Percentiles rank a stretch among this genome's conserved stretches.
These are phyloP conservation scores for Fennellomyces sp. DNA, from an alignment of 371 early-diverging fungal genomes.

Conservation along the genomic window DNA sequence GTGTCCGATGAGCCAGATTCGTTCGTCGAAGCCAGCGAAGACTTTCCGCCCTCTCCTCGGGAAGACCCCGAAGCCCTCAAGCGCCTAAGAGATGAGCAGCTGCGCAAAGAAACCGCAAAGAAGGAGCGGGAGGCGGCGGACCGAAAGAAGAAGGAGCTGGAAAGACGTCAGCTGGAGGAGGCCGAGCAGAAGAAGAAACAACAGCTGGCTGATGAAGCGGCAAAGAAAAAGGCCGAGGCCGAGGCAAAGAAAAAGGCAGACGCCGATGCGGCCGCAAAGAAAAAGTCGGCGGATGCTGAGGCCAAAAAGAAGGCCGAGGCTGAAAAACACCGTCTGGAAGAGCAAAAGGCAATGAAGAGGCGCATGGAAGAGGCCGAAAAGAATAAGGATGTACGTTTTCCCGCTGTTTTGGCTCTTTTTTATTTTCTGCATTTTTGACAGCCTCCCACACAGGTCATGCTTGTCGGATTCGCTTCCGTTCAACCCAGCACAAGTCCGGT, in stretches of 20 bases:
- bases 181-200: slow-evolving; percentile 14
- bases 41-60: slow-evolving; percentile 16
- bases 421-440: neutral
- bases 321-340: slow-evolving; percentile 8
- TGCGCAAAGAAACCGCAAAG: too few species aligned
- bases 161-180: neutral
- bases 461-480: slow-evolving; percentile 14
- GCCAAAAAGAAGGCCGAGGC: slow-evolving; percentile 8
- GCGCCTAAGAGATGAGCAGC: too few species aligned
- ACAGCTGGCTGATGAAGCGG: slow-evolving; percentile 8
- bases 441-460: slow-evolving; percentile 4
- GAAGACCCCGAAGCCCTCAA: neutral
- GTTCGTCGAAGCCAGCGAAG: slow-evolving; percentile 37
- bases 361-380: slow-evolving; percentile 42
- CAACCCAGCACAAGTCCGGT: slow-evolving; percentile 20
- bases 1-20: slow-evolving; percentile 23
- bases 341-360: slow-evolving; percentile 14
- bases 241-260: neutral
- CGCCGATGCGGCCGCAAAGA: slow-evolving; percentile 2
- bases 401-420: neutral
- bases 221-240: slow-evolving; percentile 12
- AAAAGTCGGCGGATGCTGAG: slow-evolving; percentile 5
- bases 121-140: too few species aligned
- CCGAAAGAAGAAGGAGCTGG: too few species aligned
- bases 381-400: slow-evolving; percentile 20